A percentile compares a stretch with the other conserved stretches of the same genome.
These are phyloP conservation scores for Chiua virens DNA, from an alignment of 768 basidiomycete genomes.

Conservation along the genomic window DNA sequence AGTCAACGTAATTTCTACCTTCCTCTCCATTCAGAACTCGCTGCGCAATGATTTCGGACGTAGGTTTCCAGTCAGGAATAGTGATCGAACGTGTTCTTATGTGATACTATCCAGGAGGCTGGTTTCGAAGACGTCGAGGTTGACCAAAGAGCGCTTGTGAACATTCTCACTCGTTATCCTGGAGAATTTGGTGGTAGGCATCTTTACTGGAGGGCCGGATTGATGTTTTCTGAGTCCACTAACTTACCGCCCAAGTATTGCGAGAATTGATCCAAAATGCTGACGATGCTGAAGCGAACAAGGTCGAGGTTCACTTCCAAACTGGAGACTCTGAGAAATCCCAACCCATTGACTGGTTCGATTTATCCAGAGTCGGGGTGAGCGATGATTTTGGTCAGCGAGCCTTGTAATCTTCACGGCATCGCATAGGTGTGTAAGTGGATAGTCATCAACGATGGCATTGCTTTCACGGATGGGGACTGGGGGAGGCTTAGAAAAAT, in stretches of 20 bases:
- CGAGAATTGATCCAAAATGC: constrained; percentile 56
- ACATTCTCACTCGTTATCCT: constrained; percentile 19
- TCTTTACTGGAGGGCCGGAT: too few species aligned
- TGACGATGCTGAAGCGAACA: constrained; percentile 42
- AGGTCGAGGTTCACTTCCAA: constrained; percentile 38
- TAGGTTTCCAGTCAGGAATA: too few species aligned
- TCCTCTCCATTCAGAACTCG: too few species aligned
- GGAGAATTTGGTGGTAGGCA: background rate
- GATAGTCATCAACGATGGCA: constrained; percentile 14
- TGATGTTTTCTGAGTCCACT: background rate
- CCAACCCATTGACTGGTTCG: background rate
- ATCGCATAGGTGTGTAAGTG: constrained; percentile 6
- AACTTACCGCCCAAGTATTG: constrained; percentile 31
- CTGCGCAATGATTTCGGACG: too few species aligned
- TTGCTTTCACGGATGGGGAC: background rate
- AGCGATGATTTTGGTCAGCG: background rate
- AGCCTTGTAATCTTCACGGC: background rate
- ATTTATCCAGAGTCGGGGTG: background rate
- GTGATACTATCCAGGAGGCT: background rate
- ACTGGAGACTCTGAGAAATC: constrained; percentile 17
- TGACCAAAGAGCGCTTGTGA: constrained; percentile 14
- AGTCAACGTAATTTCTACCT: too few species aligned
- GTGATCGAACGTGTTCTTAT: too few species aligned
- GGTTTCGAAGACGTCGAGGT: constrained; percentile 13
- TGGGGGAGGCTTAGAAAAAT: constrained; percentile 17